Percentiles rank a stretch among this genome's conserved stretches.
Conservation (phyloP, 1,284 basidiomycete genomes). For the Apiotrichum montevideense region DNA sequence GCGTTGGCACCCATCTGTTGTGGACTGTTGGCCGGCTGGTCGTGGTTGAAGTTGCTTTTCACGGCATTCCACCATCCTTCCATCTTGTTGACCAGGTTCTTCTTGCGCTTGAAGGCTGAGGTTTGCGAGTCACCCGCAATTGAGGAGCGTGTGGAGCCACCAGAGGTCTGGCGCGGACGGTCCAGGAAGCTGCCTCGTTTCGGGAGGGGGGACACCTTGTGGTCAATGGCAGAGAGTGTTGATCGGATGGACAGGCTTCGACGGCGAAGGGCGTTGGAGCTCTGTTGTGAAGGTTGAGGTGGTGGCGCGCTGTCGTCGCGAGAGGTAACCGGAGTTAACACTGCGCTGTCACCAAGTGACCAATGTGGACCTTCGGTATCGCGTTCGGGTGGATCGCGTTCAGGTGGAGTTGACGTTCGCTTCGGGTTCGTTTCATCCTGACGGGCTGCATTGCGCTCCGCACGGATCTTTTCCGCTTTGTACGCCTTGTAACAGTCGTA, state of each 20-base stretch:
- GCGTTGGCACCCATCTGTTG: slow-evolving; percentile 6
- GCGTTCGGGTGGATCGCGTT: neutral
- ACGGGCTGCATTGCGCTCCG: slow-evolving; percentile 34
- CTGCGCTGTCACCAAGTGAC: neutral
- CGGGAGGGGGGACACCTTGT: slow-evolving; percentile 22
- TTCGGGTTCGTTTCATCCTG: neutral
- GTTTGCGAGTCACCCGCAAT: slow-evolving; percentile 3
- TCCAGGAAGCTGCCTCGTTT: slow-evolving; percentile 24
- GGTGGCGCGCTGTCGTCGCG: slow-evolving; percentile 21
- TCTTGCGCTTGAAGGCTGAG: slow-evolving; percentile 33
- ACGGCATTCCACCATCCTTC: slow-evolving; percentile 51
- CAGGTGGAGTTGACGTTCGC: too few species aligned
- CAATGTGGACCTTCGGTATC: neutral
- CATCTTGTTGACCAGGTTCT: slow-evolving; percentile 47
- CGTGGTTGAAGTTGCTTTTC: slow-evolving; percentile 45
- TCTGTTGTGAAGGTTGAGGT: neutral
- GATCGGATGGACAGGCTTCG: slow-evolving; percentile 38
- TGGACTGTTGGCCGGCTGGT: slow-evolving; percentile 4
- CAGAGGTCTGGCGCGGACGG: slow-evolving; percentile 31
- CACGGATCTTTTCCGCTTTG: slow-evolving; percentile 53
- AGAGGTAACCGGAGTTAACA: slow-evolving; percentile 24
- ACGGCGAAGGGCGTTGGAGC: slow-evolving; percentile 9
- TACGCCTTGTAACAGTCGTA: slow-evolving; percentile 54
- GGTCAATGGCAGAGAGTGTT: slow-evolving; percentile 29
- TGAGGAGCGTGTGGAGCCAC: slow-evolving; percentile 20